Evolutionary conservation across 1,139 yeast species (phyloP).

Genomic region (Yamadazyma kanchanaburiensis): DNA sequence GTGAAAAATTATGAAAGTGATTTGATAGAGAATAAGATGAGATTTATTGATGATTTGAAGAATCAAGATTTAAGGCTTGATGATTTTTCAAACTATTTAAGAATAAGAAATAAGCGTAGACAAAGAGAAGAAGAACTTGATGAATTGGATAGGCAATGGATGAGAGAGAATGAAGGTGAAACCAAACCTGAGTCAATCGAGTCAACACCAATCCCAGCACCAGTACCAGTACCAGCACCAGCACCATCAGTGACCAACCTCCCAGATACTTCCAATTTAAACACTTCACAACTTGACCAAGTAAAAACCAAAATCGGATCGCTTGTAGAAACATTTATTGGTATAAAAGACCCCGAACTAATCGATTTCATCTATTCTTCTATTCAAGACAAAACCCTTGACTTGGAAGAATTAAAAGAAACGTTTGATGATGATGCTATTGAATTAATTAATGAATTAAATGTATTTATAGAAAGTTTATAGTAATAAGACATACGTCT

Average conservation of each 20-base stretch:
- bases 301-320: slow-evolving; percentile 33
- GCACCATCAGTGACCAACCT: slow-evolving; percentile 9
- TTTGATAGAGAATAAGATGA: slow-evolving; percentile 36
- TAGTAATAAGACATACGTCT: too few species aligned
- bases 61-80: slow-evolving; percentile 7
- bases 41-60: slow-evolving; percentile 31
- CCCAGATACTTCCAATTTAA: slow-evolving; percentile 2
- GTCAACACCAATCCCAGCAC: background rate
- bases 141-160: slow-evolving; percentile 8
- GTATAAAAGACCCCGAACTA: slow-evolving; percentile 50
- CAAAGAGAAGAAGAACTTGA: slow-evolving; percentile 19
- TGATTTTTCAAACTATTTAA: slow-evolving; percentile 5
- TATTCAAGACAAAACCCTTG: slow-evolving; percentile 27
- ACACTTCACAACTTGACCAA: slow-evolving; percentile 7
- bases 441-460: slow-evolving; percentile 38
- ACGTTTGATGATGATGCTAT: slow-evolving; percentile 56
- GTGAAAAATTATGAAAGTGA: slow-evolving; percentile 28
- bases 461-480: slow-evolving; percentile 17
- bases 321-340: slow-evolving; percentile 50
- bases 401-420: slow-evolving; percentile 43
- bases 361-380: slow-evolving; percentile 39
- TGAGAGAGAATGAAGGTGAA: slow-evolving; percentile 5
- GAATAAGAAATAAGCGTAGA: slow-evolving; percentile 3
- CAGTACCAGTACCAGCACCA: background rate
- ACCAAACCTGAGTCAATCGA: slow-evolving; percentile 1